Evolutionary conservation across 2,329 filamentous ascomycete genomes (phyloP).

Genomic region (Nemania sp.): DNA sequence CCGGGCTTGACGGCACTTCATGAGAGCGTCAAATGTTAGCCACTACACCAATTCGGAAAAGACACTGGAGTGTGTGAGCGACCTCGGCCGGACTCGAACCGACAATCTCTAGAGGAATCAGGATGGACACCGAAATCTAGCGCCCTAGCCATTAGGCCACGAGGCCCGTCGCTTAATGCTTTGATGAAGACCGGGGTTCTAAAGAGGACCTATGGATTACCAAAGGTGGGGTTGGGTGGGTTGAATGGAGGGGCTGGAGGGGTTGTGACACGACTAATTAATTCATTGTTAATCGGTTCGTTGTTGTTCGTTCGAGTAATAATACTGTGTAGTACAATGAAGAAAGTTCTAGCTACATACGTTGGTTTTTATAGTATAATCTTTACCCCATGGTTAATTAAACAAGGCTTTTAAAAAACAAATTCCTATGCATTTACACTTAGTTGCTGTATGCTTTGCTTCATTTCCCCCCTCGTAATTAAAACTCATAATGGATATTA

Average conservation of each 20-base stretch:
- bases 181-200: not conserved
- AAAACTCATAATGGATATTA: no score
- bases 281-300: not conserved
- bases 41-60: constrained; percentile 53
- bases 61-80: constrained; percentile 8
- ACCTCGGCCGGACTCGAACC: constrained; percentile 41
- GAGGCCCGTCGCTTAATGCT: constrained; percentile 30
- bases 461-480: no score
- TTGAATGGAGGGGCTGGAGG: not conserved
- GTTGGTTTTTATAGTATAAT: no score
- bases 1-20: constrained; percentile 44
- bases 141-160: constrained; percentile 42
- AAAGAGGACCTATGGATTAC: constrained; percentile 9
- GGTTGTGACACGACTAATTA: not conserved
- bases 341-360: no score
- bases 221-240: not conserved
- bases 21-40: constrained; percentile 54
- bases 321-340: not conserved
- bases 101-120: constrained; percentile 39
- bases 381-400: no score
- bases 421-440: no score
- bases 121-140: constrained; percentile 36
- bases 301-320: not conserved
- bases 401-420: no score
- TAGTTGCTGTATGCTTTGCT: no score